Conservation (phyloP, 2,329 filamentous ascomycete genomes). For the Aspergillus melleus region DNA sequence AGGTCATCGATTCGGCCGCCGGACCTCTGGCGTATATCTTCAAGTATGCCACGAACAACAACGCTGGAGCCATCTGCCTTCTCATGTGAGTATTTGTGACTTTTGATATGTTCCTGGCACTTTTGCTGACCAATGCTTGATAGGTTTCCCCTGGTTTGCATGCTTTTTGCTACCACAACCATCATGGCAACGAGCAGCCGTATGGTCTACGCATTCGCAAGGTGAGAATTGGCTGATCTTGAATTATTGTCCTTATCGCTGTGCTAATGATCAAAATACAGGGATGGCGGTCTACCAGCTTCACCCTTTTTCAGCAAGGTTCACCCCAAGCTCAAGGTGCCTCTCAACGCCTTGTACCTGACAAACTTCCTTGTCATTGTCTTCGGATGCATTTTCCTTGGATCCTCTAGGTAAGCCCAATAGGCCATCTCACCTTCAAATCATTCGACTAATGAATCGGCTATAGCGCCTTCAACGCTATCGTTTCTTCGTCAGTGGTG, state of each 20-base stretch:
- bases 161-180: constrained; percentile 33
- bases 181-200: constrained; percentile 39
- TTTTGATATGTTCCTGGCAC: too few relatives aligned
- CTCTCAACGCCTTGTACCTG: constrained; percentile 65
- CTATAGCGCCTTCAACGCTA: constrained; percentile 66
- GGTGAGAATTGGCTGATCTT: constrained; percentile 16
- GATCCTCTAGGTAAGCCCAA: constrained; percentile 48
- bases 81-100: constrained; percentile 49
- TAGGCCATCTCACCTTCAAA: background rate
- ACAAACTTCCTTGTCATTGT: constrained; percentile 63
- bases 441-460: background rate
- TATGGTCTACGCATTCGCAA: constrained; percentile 37
- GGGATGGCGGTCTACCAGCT: constrained; percentile 66
- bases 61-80: constrained; percentile 62
- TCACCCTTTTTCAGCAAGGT: constrained; percentile 62
- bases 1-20: constrained; percentile 56
- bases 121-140: constrained; percentile 8
- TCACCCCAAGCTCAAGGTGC: constrained; percentile 61
- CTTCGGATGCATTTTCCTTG: constrained; percentile 70
- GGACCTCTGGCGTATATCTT: constrained; percentile 65
- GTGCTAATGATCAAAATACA: constrained; percentile 15
- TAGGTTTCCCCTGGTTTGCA: constrained; percentile 33
- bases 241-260: background rate
- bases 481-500: constrained; percentile 70
- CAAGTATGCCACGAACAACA: constrained; percentile 61